Conservation (phyloP, 140 eudicot species). For the Senecio squalidus region DNA sequence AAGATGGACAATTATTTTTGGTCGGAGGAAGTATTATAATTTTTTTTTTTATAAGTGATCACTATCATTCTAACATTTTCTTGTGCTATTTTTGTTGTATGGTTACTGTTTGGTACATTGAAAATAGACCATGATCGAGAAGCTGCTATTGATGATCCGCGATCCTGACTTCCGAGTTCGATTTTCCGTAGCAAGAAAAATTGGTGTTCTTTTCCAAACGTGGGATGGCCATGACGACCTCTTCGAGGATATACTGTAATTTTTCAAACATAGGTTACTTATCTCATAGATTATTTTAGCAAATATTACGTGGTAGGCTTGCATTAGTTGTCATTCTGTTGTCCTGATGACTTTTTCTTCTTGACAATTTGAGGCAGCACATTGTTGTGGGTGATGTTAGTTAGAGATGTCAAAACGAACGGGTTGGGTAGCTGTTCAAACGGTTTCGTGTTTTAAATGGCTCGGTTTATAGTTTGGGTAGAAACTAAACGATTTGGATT, state of each 20-base stretch:
- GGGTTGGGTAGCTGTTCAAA: neutral
- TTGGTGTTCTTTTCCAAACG: slow-evolving; percentile 84
- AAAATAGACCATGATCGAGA: slow-evolving; percentile 74
- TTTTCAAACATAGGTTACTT: neutral
- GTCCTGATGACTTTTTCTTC: neutral
- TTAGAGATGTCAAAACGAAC: neutral
- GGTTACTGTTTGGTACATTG: slow-evolving; percentile 14
- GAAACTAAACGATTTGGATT: neutral
- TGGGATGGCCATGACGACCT: slow-evolving; percentile 99
- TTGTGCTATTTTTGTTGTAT: slow-evolving; percentile 7
- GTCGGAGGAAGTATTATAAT: too few relatives aligned
- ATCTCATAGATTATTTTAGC: slow-evolving; percentile 5
- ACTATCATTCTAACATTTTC: slow-evolving; percentile 2
- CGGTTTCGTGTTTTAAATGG: too few relatives aligned
- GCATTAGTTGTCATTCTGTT: neutral
- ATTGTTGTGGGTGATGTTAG: neutral
- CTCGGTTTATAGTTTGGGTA: too few relatives aligned
- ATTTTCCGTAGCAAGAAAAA: slow-evolving; percentile 57
- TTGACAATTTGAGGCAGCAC: slow-evolving; percentile 10
- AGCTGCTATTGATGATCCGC: slow-evolving; percentile 69
- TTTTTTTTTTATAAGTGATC: neutral
- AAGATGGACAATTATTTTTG: too few relatives aligned
- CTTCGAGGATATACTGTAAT: slow-evolving; percentile 84
- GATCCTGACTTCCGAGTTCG: slow-evolving; percentile 98
- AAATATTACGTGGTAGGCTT: slow-evolving; percentile 1